Conservation (phyloP, 805 yeast species). For the Zygosaccharomyces bisporus region DNA sequence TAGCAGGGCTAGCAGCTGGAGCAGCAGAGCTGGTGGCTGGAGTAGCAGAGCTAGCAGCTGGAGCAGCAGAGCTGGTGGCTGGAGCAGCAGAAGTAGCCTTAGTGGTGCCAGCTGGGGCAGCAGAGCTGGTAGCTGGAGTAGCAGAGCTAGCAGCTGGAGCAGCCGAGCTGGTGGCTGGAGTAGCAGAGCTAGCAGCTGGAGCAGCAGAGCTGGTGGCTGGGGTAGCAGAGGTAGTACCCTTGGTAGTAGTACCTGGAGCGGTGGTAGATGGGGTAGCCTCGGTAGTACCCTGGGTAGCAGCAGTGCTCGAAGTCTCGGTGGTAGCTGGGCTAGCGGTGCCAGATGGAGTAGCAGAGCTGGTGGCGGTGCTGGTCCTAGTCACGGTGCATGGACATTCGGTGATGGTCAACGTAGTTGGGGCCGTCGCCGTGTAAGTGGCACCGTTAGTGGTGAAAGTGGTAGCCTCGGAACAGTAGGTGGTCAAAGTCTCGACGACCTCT, state of each 20-base stretch:
- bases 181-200: constrained; percentile 3
- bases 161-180: constrained; percentile 2
- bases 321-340: constrained; percentile 12
- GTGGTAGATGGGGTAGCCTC: not conserved
- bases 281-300: constrained; percentile 1
- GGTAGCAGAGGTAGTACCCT: constrained; percentile 7
- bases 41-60: constrained; percentile 11
- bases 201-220: constrained; percentile 1
- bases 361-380: constrained; percentile 25
- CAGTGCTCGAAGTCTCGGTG: not conserved
- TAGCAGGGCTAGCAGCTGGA: constrained; percentile 8
- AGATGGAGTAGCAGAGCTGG: constrained; percentile 12
- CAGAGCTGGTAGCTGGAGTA: constrained; percentile 8
- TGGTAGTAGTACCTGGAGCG: constrained; percentile 1
- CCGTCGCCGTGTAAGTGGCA: constrained; percentile 70
- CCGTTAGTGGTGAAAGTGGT: constrained; percentile 63
- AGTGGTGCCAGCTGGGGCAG: constrained; percentile 5
- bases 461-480: constrained; percentile 80
- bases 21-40: constrained; percentile 4
- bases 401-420: constrained; percentile 77
- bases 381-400: constrained; percentile 82
- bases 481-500: constrained; percentile 60
- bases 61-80: constrained; percentile 2
- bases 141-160: constrained; percentile 10
- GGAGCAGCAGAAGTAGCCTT: constrained; percentile 1